Evolutionary conservation across 208 protist genomes (phyloP).

Genomic region (Leishmania guyanensis): DNA sequence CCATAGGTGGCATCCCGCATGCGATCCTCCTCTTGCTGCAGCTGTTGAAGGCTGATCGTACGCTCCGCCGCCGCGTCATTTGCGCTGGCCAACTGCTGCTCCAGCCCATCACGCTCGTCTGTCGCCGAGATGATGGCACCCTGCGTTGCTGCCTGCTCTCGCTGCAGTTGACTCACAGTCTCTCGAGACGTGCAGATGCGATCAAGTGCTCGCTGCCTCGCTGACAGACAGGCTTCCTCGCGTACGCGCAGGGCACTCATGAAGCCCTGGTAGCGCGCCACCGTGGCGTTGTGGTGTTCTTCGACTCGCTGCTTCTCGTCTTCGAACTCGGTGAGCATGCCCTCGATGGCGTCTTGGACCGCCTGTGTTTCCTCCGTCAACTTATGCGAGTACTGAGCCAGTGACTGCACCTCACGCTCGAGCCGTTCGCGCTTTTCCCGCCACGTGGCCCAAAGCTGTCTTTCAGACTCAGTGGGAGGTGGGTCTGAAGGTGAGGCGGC

Average conservation of each 20-base stretch:
- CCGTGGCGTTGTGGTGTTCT: conserved; percentile 20
- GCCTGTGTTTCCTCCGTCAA: conserved; percentile 20
- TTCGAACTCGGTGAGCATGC: conserved; percentile 33
- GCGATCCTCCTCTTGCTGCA: conserved; percentile 47
- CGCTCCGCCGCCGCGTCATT: conserved; percentile 25
- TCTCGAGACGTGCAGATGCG: conserved; percentile 29
- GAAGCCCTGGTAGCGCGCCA: conserved; percentile 19
- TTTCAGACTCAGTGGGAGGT: not conserved
- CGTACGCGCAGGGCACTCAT: conserved; percentile 28
- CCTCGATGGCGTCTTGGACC: conserved; percentile 35
- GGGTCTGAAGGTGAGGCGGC: not conserved
- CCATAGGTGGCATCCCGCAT: conserved; percentile 74
- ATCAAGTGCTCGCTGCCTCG: conserved; percentile 44
- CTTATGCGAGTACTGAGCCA: conserved; percentile 17
- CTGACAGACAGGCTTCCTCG: conserved; percentile 37
- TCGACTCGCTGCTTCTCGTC: conserved; percentile 20
- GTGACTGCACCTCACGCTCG: conserved; percentile 17
- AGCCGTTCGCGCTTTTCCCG: conserved; percentile 15
- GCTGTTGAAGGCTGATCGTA: conserved; percentile 19
- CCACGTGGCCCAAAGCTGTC: conserved; percentile 22
- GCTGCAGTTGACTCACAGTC: conserved; percentile 24
- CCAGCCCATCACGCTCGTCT: conserved; percentile 41
- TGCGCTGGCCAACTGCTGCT: conserved; percentile 19
- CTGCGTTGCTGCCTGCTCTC: conserved; percentile 39
- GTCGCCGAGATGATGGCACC: conserved; percentile 65